Evolutionary conservation across 306 rosid species (phyloP), one percentile per base, ranked within the genome.

Genomic region (Prunus mongolica): DNA sequence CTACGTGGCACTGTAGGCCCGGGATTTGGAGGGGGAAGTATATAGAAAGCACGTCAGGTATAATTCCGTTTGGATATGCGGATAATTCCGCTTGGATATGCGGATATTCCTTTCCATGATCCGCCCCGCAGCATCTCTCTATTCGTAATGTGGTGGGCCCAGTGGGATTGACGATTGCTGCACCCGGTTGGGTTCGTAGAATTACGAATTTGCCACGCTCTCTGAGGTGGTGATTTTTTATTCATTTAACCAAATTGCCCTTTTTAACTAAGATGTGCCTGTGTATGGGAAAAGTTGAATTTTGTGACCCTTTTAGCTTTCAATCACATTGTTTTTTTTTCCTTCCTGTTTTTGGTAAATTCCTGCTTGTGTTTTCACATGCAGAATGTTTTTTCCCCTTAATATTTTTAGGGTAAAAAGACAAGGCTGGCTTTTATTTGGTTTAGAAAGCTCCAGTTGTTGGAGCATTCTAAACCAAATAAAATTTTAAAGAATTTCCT

Each of bases 51-150:
- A 12, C 24, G 38, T 20, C 50, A 6, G 82, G 96, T 20, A 93
- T 88, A 69, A 91, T 88, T 56, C 89, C 49, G 8, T 57, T 25
- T 25, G 86, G 76, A 85, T 86, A 91, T 32, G 38, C 38, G 38
- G 38, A 32, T 32, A 32, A 32, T 32, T 32, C 5, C 7, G 38
- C 5, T 32, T 32, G 38, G 38, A 32, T 32, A 32, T 93, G 76
- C 95, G 95, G 83, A 93, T 93, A 91, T 88, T 7, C 79, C 20
- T 72, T 78, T 73, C 7, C 24, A 24, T 3, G 67, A 49, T 27
- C 73, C 8, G 63, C 22, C 0, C 67, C 65, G 61, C 82, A n/a
- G 64, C 65, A 2, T 25, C 13, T 18, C 46, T 60, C 22, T 18
- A 28, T 27, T 15, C 3, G 62, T n/a, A 1, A 10, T 55, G 24